phyloP scores from a whole-genome alignment of 306 rosid genomes.

The Casuarina cunninghamiana region DNA sequence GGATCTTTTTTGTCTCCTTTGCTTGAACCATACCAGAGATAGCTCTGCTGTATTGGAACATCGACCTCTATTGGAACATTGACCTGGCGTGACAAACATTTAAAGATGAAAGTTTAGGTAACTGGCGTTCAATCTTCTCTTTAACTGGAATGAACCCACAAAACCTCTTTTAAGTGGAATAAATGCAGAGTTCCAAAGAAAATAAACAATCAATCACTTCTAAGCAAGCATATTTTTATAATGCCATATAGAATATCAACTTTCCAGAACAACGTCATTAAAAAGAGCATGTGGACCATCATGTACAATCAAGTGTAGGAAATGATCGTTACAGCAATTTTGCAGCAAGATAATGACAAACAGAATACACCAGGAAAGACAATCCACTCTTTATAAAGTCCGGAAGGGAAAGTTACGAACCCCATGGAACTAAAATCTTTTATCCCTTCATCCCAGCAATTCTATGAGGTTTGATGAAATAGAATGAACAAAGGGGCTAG shows the following conservation, averaged over 20 bases:
- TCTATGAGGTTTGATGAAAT: background rate
- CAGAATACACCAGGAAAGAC: background rate
- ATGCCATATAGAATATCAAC: background rate
- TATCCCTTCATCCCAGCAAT: no score
- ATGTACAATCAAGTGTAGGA: background rate
- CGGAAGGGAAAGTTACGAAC: background rate
- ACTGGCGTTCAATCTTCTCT: slow-evolving; percentile 1
- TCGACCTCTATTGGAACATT: slow-evolving; percentile 64
- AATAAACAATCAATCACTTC: background rate
- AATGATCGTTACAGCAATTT: background rate
- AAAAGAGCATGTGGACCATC: background rate
- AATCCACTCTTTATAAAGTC: background rate
- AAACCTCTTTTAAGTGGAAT: slow-evolving; percentile 7
- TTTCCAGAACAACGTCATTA: background rate
- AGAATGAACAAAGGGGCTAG: background rate
- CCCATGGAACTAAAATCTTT: background rate
- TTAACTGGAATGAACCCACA: slow-evolving; percentile 15
- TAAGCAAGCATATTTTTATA: background rate
- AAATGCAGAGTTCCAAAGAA: background rate
- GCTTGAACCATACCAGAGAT: slow-evolving; percentile 77
- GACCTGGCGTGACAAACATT: slow-evolving; percentile 51
- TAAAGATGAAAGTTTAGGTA: slow-evolving; percentile 12
- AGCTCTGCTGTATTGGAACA: slow-evolving; percentile 83
- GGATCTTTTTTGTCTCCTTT: background rate
- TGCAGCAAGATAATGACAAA: background rate